Evolutionary conservation across 768 basidiomycete genomes (phyloP).

Genomic region (Podaxis carcinomalis): DNA sequence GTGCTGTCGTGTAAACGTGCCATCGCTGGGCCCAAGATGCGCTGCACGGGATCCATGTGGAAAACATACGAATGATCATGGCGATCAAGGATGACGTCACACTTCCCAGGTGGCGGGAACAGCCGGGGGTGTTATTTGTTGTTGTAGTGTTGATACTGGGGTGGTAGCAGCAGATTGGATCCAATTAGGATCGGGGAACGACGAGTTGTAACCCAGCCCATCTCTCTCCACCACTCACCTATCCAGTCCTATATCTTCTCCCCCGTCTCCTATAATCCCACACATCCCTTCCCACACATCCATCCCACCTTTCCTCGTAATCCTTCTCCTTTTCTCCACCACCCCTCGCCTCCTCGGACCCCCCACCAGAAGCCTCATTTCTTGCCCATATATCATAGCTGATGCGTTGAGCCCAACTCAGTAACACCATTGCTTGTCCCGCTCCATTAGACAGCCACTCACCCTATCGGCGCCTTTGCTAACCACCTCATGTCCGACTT

Average conservation of each 20-base stretch:
- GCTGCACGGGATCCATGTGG: background rate
- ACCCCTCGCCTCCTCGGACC: background rate
- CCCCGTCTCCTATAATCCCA: background rate
- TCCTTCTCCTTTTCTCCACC: background rate
- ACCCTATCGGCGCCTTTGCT: background rate
- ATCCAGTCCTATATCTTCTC: background rate
- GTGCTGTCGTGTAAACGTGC: background rate
- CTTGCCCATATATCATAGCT: background rate
- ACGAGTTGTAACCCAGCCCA: slow-evolving; percentile 10
- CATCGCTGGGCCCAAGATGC: background rate
- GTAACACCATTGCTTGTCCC: background rate
- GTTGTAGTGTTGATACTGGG: slow-evolving; percentile 6
- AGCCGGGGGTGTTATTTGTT: slow-evolving; percentile 3
- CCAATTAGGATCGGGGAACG: slow-evolving; percentile 10
- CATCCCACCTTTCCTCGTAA: background rate
- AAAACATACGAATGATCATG: background rate
- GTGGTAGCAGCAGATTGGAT: slow-evolving; percentile 10
- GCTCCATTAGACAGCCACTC: background rate
- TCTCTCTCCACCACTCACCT: background rate
- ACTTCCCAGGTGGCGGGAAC: slow-evolving; percentile 23
- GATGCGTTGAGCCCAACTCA: background rate
- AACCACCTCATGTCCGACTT: background rate
- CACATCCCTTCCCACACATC: background rate
- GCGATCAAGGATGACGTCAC: slow-evolving; percentile 24
- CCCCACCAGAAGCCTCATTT: background rate